A percentile compares a stretch with the other conserved stretches of the same genome.
Evolutionary conservation across 768 basidiomycete species (phyloP).

Genomic region (Auricularia cornea): DNA sequence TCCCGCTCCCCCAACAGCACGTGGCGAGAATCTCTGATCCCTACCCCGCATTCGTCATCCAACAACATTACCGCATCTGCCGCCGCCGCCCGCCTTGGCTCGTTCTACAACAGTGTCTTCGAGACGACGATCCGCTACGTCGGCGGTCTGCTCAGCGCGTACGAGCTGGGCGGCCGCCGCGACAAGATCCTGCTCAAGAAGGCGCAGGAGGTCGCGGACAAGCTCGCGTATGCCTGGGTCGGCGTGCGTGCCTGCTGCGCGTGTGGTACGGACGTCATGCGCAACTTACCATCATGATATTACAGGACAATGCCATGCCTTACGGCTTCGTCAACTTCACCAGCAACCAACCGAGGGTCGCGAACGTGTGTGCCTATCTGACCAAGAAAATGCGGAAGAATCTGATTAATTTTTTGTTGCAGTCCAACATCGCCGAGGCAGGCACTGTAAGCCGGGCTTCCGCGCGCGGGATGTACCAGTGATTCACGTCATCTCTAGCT

Average conservation of each 20-base stretch:
- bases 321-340: constrained; percentile 28
- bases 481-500: neutral
- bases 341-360: constrained; percentile 21
- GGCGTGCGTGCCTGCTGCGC: constrained; percentile 27
- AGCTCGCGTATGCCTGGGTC: constrained; percentile 53
- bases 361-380: constrained; percentile 20
- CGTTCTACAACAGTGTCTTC: constrained; percentile 26
- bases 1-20: neutral
- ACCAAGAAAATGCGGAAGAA: neutral
- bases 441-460: constrained; percentile 29
- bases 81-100: neutral
- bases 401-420: neutral
- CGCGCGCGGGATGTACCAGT: neutral
- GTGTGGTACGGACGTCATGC: too few species aligned
- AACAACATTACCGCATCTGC: neutral
- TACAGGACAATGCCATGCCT: too few species aligned
- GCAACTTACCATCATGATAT: too few species aligned
- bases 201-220: constrained; percentile 55
- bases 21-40: neutral
- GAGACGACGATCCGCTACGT: constrained; percentile 72
- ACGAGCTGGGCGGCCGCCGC: constrained; percentile 38
- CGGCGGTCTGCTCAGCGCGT: constrained; percentile 58
- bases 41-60: neutral
- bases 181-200: constrained; percentile 47
- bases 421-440: constrained; percentile 23